Conservation (phyloP, 2,329 filamentous ascomycete genomes). For the Neofusicoccum ribis region DNA sequence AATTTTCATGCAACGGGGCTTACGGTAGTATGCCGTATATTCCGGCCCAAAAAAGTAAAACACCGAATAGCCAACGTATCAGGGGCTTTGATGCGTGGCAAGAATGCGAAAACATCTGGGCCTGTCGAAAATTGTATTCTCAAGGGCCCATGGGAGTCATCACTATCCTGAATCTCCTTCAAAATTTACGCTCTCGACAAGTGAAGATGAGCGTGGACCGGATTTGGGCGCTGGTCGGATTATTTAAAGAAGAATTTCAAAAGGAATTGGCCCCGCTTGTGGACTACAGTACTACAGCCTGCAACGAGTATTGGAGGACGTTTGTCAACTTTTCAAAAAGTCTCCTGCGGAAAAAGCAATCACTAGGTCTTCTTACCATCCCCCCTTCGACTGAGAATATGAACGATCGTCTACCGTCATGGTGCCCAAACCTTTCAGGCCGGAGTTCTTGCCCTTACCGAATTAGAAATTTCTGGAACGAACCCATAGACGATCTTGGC, state of each 20-base stretch:
- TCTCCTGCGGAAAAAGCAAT: not conserved
- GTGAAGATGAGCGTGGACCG: not conserved
- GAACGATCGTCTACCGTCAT: not conserved
- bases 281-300: not conserved
- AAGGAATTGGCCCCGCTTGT: not conserved
- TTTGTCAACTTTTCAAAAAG: not conserved
- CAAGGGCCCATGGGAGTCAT: too few relatives aligned
- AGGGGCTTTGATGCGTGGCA: not conserved
- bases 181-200: accelerated
- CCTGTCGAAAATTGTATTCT: not conserved
- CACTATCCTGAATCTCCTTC: accelerated
- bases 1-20: not conserved
- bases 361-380: not conserved
- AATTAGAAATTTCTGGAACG: not conserved
- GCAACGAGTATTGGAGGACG: not conserved
- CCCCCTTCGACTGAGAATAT: not conserved
- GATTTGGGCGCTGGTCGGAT: not conserved
- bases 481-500: accelerated
- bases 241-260: not conserved
- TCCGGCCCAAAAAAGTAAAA: too few relatives aligned
- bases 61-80: accelerated
- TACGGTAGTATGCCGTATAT: not conserved
- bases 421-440: not conserved
- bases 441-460: not conserved
- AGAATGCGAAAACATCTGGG: accelerated